Conservation (phyloP, 106 monocot genomes). For the Posidonia australis region DNA sequence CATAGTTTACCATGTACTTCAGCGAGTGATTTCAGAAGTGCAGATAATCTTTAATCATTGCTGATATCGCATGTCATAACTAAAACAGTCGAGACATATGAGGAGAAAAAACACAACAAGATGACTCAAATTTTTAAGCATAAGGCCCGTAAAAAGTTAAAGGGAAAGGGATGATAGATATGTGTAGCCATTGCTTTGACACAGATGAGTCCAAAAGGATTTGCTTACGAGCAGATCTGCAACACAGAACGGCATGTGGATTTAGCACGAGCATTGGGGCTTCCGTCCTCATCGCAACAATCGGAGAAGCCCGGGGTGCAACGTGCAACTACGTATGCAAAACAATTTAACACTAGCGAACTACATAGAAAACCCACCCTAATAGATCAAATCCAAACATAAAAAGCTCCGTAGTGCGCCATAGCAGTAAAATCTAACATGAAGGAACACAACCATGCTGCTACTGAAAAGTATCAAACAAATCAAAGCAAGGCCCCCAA, state of each 20-base stretch:
- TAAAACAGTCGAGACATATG: not conserved
- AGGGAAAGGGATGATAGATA: not conserved
- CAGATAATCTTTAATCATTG: conserved; percentile 4
- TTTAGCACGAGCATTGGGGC: conserved; percentile 10
- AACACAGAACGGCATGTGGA: conserved; percentile 2
- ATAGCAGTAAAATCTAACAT: too few species aligned
- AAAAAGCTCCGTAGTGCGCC: too few species aligned
- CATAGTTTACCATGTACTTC: not conserved
- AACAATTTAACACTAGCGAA: too few species aligned
- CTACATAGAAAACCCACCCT: too few species aligned
- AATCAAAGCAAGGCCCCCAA: too few species aligned
- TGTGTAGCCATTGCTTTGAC: conserved; percentile 7
- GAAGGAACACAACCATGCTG: too few species aligned
- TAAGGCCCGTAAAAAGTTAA: not conserved
- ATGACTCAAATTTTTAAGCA: not conserved
- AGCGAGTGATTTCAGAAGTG: not conserved
- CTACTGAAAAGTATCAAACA: too few species aligned
- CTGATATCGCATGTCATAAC: not conserved
- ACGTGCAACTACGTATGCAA: conserved; percentile 1
- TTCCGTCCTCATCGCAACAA: not conserved
- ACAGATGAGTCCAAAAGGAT: conserved; percentile 2
- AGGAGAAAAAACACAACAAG: too few species aligned
- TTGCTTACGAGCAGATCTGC: not conserved
- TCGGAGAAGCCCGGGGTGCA: conserved; percentile 10
- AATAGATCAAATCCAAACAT: too few species aligned